Evolutionary conservation across 2,329 filamentous ascomycete species (phyloP), one percentile per base, ranked within the genome.

Genomic region (Neonectria coccinea): DNA sequence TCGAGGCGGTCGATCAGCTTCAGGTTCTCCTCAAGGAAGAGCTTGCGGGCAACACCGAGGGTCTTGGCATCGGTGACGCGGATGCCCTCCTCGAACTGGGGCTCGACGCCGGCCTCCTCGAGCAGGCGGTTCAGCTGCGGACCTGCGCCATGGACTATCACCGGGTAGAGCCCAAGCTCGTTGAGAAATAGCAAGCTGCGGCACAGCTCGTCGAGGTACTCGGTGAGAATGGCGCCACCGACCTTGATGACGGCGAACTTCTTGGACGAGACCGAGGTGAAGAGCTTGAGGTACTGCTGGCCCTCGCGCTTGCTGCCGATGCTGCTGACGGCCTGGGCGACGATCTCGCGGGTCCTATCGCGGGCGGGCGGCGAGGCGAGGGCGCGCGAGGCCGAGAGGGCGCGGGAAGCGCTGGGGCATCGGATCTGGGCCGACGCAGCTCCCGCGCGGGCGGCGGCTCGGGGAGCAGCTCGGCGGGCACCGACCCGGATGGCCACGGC

Each of bases 191-290:
- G 91, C 64, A 98, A 86, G 54, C 92, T 94, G 59, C 92, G 91
- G 77, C 93, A 97, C 60, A 99, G 88, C 75, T 94, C 94, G 79
- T 97, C 92, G 60, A 98, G 86, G 80, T 97, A 92, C 78, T 98
- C 94, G 65, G 93, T 97, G 75, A 99, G 87, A 75, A 98, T 97
- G 68, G 95, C 96, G 67, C 95, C 96, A 67, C 95, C 96, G 60
- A 98, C 95, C 85, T 99, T 99, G 81, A 99, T 97, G 53, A 99
- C 95, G 71, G 94, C 95, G 79, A 98, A 99, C 77, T 97, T 94
- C 83, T 98, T 94, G 39, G 94, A 97, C 48, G 94, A 96, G 67
- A 97, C 94, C 36, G 94, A 97, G 72, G 92, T 96, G 85, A 99
- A 99, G 79, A 98, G 94, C 71, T 94, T 96, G 64, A 98, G 90